Percentiles rank a stretch among this genome's conserved stretches.
phyloP scores from a whole-genome alignment of 2,329 filamentous ascomycete genomes.

The Septoria petroselini region DNA sequence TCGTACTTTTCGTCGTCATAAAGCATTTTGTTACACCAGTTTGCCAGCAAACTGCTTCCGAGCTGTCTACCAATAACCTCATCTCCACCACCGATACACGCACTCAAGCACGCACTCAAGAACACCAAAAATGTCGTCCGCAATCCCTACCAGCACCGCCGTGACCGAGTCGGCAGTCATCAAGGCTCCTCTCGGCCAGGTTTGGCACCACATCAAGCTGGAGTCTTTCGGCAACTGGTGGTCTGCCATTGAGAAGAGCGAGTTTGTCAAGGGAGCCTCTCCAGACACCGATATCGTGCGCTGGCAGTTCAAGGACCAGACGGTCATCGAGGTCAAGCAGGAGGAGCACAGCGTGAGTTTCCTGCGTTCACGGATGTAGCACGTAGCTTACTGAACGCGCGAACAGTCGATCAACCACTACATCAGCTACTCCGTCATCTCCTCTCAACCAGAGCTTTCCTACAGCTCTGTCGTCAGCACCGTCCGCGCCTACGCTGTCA shows the following conservation, averaged over 20 bases:
- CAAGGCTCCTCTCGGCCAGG: constrained; percentile 60
- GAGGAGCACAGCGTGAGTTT: constrained; percentile 69
- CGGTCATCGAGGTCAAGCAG: constrained; percentile 68
- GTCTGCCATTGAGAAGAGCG: constrained; percentile 59
- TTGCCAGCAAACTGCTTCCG: background rate
- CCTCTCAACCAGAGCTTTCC: constrained; percentile 60
- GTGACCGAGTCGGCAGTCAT: constrained; percentile 67
- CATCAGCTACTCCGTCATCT: constrained; percentile 72
- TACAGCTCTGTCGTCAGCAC: constrained; percentile 67
- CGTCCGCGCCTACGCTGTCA: constrained; percentile 63
- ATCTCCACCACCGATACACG: background rate
- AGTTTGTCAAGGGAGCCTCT: constrained; percentile 60
- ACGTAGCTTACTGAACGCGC: no score
- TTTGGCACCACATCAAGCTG: constrained; percentile 75
- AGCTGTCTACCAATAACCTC: background rate
- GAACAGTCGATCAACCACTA: constrained; percentile 71
- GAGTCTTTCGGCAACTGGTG: constrained; percentile 67
- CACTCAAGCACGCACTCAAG: constrained; percentile 1
- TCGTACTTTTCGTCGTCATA: background rate
- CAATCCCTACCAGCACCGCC: constrained; percentile 64
- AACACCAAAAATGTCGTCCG: constrained; percentile 22
- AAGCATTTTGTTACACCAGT: no score
- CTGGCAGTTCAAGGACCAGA: constrained; percentile 70
- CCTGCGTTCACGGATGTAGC: no score
- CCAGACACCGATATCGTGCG: constrained; percentile 64